These are phyloP conservation scores for Podaxis sp. DNA, from an alignment of 768 basidiomycete genomes.

Conservation along the genomic window DNA sequence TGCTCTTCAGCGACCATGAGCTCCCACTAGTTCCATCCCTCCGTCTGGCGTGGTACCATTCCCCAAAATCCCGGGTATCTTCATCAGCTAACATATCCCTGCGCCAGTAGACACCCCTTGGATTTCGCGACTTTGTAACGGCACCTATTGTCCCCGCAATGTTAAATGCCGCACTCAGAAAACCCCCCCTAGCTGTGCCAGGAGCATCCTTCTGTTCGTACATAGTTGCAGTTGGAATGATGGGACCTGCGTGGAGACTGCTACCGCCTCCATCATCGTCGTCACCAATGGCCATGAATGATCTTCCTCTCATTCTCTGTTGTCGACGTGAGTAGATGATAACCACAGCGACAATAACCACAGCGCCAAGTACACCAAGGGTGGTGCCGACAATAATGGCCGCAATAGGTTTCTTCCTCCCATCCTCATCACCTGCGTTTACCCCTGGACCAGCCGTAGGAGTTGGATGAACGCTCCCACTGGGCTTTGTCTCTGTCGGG, in stretches of 20 bases:
- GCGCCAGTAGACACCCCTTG: constrained; percentile 33
- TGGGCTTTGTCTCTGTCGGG: neutral
- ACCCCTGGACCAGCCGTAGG: constrained; percentile 20
- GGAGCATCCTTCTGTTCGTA: constrained; percentile 16
- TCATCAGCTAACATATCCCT: constrained; percentile 80
- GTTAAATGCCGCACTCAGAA: constrained; percentile 21
- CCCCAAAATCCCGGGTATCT: constrained; percentile 55
- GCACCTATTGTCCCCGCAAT: constrained; percentile 34
- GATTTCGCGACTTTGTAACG: constrained; percentile 23
- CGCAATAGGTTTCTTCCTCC: constrained; percentile 24
- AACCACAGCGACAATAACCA: constrained; percentile 38
- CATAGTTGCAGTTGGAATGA: constrained; percentile 29
- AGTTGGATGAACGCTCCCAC: constrained; percentile 20
- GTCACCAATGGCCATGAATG: constrained; percentile 25
- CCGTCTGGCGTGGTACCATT: constrained; percentile 32
- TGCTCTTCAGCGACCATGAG: constrained; percentile 51
- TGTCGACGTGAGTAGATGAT: constrained; percentile 46
- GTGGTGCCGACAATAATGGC: constrained; percentile 62
- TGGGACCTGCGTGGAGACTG: constrained; percentile 18
- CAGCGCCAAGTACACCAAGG: constrained; percentile 57
- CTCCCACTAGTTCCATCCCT: constrained; percentile 45
- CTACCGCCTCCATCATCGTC: constrained; percentile 22
- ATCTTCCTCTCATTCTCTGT: constrained; percentile 22
- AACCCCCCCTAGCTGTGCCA: constrained; percentile 6
- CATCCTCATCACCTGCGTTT: constrained; percentile 14